Evolutionary conservation across 805 yeast species (phyloP).

Genomic region (Zygotorulaspora florentina): DNA sequence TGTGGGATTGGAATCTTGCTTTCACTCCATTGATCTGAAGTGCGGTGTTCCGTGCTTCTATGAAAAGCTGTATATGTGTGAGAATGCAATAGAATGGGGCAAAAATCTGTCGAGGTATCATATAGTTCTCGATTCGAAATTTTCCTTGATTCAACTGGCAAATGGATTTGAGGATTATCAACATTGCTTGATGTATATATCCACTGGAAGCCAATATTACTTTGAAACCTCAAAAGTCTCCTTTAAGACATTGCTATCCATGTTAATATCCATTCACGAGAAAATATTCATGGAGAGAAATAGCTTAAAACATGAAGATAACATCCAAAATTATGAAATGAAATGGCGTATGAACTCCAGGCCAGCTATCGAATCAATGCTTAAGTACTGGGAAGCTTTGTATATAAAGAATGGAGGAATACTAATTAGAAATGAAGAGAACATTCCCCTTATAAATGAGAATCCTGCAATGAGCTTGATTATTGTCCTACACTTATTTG

Average conservation of each 20-base stretch:
- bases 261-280: conserved; percentile 65
- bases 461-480: conserved; percentile 59
- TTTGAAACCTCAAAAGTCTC: conserved; percentile 32
- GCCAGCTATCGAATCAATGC: conserved; percentile 52
- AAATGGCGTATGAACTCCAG: conserved; percentile 63
- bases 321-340: conserved; percentile 46
- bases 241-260: conserved; percentile 44
- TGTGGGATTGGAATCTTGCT: conserved; percentile 42
- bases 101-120: conserved; percentile 35
- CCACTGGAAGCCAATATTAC: conserved; percentile 37
- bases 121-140: conserved; percentile 48
- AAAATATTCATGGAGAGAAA: conserved; percentile 51
- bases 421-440: conserved; percentile 45
- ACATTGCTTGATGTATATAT: conserved; percentile 44
- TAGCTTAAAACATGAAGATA: conserved; percentile 35
- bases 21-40: conserved; percentile 46
- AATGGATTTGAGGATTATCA: conserved; percentile 49
- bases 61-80: conserved; percentile 59
- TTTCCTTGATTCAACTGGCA: conserved; percentile 51
- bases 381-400: conserved; percentile 64
- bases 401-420: conserved; percentile 63
- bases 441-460: conserved; percentile 40
- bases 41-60: conserved; percentile 63
- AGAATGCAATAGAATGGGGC: conserved; percentile 50
- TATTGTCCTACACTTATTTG: conserved; percentile 61